Base-by-base conservation (phyloP, 2,329 filamentous ascomycete genomes). In the Seiridium unicorne region DNA sequence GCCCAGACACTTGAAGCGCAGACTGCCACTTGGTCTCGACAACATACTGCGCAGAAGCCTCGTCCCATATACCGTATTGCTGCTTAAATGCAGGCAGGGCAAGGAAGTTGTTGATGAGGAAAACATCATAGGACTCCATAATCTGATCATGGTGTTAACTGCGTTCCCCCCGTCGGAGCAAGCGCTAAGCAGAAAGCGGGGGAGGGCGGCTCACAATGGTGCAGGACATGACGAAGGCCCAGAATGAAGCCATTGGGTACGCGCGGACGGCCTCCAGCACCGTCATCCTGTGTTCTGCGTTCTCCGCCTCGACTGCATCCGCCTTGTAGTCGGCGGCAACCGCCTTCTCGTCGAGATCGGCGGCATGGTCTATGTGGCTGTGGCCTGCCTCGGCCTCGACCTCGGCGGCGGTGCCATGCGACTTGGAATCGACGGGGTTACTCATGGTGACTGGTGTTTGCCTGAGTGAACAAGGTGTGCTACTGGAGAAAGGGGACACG, bases 101-200 rank as follows among this genome's bases (percentile, higher is more conserved):
- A 47, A 87, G 72, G 71, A 88, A 88, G 61, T 83, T 81, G 54
- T 81, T 81, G 68, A 83, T 85, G 31, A 88, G 74, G 76, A 88
- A 87, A 62, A 88, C 81, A 70, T 79, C 79, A 77, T 86, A 88
- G 4, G 84, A 82, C 70, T 88, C 85, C 85, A 88, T 88, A 65
- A 86, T 84, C 84, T 87, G 64, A 31, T 46, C 64, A 59, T 26
- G 47, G 40, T 56, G 59, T 69, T 56, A 68, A 67, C 61, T 54
- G 44, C 34, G 11, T 59, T 36, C 57, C 44, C 10, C 44, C 32
- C 7, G 7, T 11, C 9, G 32, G 48, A 35, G 9, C 35, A 36
- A 38, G 44, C 62, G 68, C 51, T 63, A 31, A 62, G 56, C 64
- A 62, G 36, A 46, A 44, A 40, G 26, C 8, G 57, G 32, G 46